A percentile compares a stretch with the other conserved stretches of the same genome.
Conservation (phyloP, 176 grass and related monocot genomes). For the Musa schizocarpa region DNA sequence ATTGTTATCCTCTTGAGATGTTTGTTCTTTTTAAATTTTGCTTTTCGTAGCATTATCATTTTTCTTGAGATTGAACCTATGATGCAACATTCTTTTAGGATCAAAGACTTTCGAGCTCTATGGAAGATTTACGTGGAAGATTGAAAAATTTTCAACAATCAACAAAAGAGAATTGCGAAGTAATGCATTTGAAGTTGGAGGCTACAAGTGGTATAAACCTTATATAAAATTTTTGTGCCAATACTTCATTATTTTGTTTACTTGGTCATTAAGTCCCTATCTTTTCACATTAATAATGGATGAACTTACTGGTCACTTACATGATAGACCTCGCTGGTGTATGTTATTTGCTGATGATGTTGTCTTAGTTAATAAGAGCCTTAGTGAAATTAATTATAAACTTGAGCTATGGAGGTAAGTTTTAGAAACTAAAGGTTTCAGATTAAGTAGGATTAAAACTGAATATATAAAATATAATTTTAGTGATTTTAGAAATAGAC, state of each 20-base stretch:
- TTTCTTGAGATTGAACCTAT: not conserved
- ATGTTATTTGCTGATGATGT: too few species aligned
- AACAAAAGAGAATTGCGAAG: conserved; percentile 90
- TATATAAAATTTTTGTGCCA: not conserved
- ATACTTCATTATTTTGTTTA: not conserved
- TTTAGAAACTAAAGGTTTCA: too few species aligned
- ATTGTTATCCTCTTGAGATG: not conserved
- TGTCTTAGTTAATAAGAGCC: too few species aligned
- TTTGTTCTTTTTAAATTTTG: not conserved
- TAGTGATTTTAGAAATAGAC: too few species aligned
- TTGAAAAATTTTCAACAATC: conserved; percentile 94
- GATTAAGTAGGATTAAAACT: too few species aligned
- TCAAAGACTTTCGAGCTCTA: conserved; percentile 73
- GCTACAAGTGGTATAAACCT: conserved; percentile 82
- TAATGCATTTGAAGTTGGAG: conserved; percentile 88
- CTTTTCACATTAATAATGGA: too few species aligned
- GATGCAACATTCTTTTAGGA: conserved; percentile 35
- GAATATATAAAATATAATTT: too few species aligned
- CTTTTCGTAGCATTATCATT: not conserved
- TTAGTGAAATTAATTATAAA: too few species aligned
- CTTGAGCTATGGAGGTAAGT: too few species aligned
- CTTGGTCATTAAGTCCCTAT: too few species aligned
- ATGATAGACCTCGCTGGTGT: too few species aligned
- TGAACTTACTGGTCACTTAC: too few species aligned
- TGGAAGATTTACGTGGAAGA: conserved; percentile 93